A percentile compares a stretch with the other conserved stretches of the same genome.
Evolutionary conservation across 106 monocot species (phyloP).

Genomic region (Dioscorea dumetorum): DNA sequence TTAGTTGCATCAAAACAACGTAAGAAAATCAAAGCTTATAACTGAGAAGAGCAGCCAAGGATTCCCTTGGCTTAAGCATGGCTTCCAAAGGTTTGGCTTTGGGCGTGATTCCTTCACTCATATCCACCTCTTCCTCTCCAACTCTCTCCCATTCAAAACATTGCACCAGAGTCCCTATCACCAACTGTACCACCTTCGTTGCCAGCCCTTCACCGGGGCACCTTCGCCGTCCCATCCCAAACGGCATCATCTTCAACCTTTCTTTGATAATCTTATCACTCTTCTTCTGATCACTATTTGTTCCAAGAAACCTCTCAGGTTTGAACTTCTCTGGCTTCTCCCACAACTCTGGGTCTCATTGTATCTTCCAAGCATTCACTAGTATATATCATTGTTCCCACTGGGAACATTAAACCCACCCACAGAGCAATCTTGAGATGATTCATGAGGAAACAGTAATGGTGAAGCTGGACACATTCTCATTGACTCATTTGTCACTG

Average conservation of each 20-base stretch:
- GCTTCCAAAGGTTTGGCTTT: not conserved
- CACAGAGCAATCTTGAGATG: not conserved
- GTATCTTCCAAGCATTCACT: constrained; percentile 3
- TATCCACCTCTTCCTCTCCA: constrained; percentile 2
- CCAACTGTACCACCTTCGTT: not conserved
- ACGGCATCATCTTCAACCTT: not conserved
- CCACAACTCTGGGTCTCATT: constrained; percentile 3
- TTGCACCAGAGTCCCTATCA: constrained; percentile 6
- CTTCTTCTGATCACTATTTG: no score
- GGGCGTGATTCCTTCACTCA: not conserved
- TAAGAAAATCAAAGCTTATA: not conserved
- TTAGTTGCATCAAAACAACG: no score
- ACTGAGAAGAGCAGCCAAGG: not conserved
- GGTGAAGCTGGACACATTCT: constrained; percentile 2
- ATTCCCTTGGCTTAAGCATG: not conserved
- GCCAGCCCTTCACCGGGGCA: constrained; percentile 14
- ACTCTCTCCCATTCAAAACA: constrained; percentile 14
- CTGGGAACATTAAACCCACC: constrained; percentile 1
- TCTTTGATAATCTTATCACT: not conserved
- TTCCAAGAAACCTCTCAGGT: constrained; percentile 1
- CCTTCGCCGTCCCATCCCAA: constrained; percentile 21
- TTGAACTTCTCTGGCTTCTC: not conserved
- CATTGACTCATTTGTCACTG: not conserved
- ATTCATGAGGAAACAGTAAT: constrained; percentile 5
- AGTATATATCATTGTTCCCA: constrained; percentile 6